Percentiles rank a stretch among this genome's conserved stretches.
These are phyloP conservation scores for Colletotrichum tabaci DNA, from an alignment of 2,329 filamentous ascomycete species.

Conservation along the genomic window DNA sequence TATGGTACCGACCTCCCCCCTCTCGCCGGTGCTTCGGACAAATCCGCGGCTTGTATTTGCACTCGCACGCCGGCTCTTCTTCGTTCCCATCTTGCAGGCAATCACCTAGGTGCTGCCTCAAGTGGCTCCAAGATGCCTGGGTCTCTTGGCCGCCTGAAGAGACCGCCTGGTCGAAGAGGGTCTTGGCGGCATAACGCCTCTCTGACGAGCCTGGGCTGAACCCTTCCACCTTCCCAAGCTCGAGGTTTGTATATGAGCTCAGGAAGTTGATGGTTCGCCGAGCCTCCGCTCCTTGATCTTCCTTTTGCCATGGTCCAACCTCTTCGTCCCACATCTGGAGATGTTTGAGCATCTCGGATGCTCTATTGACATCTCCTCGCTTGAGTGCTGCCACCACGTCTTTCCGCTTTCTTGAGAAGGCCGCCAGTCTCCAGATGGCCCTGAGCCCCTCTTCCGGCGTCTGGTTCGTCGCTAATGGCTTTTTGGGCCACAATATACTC, in stretches of 20 bases:
- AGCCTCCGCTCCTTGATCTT: constrained; percentile 14
- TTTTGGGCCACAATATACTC: constrained; percentile 1
- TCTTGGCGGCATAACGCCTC: neutral
- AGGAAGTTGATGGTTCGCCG: constrained; percentile 29
- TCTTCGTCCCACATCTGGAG: constrained; percentile 2
- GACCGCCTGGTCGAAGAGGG: neutral
- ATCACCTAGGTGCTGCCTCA: constrained; percentile 1
- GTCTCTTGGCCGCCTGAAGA: neutral
- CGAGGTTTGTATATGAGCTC: constrained; percentile 18
- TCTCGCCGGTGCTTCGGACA: constrained; percentile 12
- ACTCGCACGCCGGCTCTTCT: constrained; percentile 3
- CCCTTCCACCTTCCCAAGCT: neutral
- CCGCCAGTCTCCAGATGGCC: constrained; percentile 27
- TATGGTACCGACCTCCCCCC: constrained; percentile 14
- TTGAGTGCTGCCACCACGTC: constrained; percentile 24
- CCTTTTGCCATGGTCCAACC: constrained; percentile 4
- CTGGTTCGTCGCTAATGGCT: neutral
- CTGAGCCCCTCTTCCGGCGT: neutral
- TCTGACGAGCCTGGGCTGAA: neutral
- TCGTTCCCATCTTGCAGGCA: neutral
- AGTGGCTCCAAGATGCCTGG: constrained; percentile 5
- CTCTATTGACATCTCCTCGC: neutral
- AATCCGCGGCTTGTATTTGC: constrained; percentile 19
- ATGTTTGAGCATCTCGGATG: constrained; percentile 5
- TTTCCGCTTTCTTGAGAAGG: constrained; percentile 29